Evolutionary conservation across 2,329 filamentous ascomycete genomes (phyloP).

Genomic region (Fusarium cicatricum): DNA sequence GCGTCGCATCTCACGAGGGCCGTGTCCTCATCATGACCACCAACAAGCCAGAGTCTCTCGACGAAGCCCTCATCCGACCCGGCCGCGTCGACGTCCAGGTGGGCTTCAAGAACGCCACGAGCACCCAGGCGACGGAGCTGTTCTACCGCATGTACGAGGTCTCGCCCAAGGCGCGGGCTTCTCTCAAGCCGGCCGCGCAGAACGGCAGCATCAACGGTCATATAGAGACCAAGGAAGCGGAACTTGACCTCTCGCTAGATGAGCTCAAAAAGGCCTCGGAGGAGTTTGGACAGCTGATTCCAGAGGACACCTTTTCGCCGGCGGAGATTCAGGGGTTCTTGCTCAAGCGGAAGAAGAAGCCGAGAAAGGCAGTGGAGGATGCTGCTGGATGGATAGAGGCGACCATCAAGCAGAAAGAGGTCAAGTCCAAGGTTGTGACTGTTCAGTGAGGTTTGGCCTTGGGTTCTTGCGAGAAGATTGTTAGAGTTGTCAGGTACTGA

Average conservation of each 20-base stretch:
- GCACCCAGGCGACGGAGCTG: slow-evolving; percentile 62
- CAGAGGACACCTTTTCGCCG: slow-evolving; percentile 61
- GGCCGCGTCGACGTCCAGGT: slow-evolving; percentile 77
- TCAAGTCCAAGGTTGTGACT: slow-evolving; percentile 56
- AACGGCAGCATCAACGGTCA: slow-evolving; percentile 16
- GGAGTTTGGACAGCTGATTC: slow-evolving; percentile 62
- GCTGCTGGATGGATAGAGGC: slow-evolving; percentile 62
- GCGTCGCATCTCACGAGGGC: slow-evolving; percentile 81
- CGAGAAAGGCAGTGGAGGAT: slow-evolving; percentile 62
- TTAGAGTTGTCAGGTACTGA: too few species aligned
- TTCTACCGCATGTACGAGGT: slow-evolving; percentile 69
- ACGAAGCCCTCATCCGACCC: slow-evolving; percentile 76
- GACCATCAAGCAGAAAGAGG: slow-evolving; percentile 59
- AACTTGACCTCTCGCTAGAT: slow-evolving; percentile 44
- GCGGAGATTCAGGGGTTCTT: slow-evolving; percentile 73
- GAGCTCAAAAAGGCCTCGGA: slow-evolving; percentile 56
- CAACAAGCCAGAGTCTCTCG: slow-evolving; percentile 76
- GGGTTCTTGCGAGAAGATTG: neutral
- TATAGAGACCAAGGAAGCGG: slow-evolving; percentile 6
- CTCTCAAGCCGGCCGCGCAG: neutral
- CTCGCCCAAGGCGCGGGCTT: slow-evolving; percentile 27
- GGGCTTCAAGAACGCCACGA: slow-evolving; percentile 67
- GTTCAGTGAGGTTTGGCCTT: slow-evolving; percentile 51
- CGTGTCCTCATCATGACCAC: slow-evolving; percentile 85
- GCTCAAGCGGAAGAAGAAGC: slow-evolving; percentile 68